phyloP scores from a whole-genome alignment of 2,329 filamentous ascomycete genomes.

The Stenocarpella maydis region DNA sequence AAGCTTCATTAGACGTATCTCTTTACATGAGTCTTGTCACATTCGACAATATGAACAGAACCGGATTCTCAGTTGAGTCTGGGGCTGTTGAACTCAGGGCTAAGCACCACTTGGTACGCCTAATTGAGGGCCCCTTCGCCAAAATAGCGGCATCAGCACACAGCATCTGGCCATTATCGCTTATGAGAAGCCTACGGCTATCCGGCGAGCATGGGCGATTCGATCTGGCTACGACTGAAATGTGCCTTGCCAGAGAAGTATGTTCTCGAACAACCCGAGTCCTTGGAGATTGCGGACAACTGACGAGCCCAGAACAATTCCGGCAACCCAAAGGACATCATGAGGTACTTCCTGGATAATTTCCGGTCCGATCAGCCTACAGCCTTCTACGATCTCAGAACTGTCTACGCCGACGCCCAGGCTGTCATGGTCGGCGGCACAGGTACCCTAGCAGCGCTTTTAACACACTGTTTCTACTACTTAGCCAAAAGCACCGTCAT shows the following conservation, averaged over 20 bases:
- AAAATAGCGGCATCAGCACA: background rate
- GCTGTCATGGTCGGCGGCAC: background rate
- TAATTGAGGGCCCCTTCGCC: background rate
- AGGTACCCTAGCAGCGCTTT: background rate
- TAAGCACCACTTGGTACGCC: background rate
- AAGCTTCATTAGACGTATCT: background rate
- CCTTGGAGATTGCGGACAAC: background rate
- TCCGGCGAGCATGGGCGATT: background rate
- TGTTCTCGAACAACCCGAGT: background rate
- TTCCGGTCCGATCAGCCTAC: background rate
- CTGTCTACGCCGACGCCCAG: background rate
- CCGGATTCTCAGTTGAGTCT: background rate
- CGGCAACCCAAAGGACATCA: background rate
- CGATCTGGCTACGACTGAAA: background rate
- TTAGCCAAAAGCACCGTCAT: background rate
- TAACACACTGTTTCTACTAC: background rate
- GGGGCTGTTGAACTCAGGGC: background rate
- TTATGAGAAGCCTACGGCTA: background rate
- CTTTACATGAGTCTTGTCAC: background rate
- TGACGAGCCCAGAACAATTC: background rate
- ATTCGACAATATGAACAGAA: background rate
- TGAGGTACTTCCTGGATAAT: background rate
- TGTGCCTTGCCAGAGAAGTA: background rate
- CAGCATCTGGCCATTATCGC: background rate
- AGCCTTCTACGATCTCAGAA: background rate